phyloP scores from a whole-genome alignment of 2,329 filamentous ascomycete genomes.

The Xylaria sp. region DNA sequence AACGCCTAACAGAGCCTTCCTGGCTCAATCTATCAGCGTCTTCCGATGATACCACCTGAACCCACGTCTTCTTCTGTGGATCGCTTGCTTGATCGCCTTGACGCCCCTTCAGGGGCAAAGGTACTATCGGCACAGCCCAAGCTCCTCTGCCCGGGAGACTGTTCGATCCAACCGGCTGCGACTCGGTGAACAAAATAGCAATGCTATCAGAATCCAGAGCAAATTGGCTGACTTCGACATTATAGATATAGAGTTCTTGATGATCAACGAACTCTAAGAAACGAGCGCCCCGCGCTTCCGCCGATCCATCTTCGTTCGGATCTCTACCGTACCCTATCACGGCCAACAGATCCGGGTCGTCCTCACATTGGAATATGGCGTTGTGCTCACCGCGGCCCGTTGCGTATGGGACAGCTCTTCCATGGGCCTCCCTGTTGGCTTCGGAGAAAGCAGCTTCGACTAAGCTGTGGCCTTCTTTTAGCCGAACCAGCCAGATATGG shows the following conservation, averaged over 20 bases:
- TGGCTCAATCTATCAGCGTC: slow-evolving; percentile 14
- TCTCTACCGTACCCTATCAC: slow-evolving; percentile 24
- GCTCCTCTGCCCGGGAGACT: slow-evolving; percentile 28
- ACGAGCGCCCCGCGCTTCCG: neutral
- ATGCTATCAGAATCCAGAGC: slow-evolving; percentile 18
- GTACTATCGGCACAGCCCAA: slow-evolving; percentile 17
- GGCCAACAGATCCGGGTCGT: slow-evolving; percentile 30
- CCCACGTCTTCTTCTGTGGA: slow-evolving; percentile 21
- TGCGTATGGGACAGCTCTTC: slow-evolving; percentile 15
- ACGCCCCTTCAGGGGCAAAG: neutral
- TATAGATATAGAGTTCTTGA: slow-evolving; percentile 20
- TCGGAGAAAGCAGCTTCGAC: slow-evolving; percentile 30
- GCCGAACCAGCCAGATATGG: slow-evolving; percentile 31
- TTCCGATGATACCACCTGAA: slow-evolving; percentile 29
- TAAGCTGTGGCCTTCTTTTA: slow-evolving; percentile 33
- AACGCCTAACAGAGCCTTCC: slow-evolving; percentile 17
- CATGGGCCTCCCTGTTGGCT: slow-evolving; percentile 13
- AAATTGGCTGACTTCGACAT: slow-evolving; percentile 14
- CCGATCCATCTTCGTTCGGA: neutral
- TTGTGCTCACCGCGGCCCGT: slow-evolving; percentile 13
- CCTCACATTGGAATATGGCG: slow-evolving; percentile 31
- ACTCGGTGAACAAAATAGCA: slow-evolving; percentile 25
- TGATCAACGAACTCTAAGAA: slow-evolving; percentile 21
- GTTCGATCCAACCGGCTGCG: slow-evolving; percentile 4
- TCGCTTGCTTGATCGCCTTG: neutral